Evolutionary conservation across 2,329 filamentous ascomycete species (phyloP), one percentile per base, ranked within the genome.

Genomic region (Nothophoma quercina): DNA sequence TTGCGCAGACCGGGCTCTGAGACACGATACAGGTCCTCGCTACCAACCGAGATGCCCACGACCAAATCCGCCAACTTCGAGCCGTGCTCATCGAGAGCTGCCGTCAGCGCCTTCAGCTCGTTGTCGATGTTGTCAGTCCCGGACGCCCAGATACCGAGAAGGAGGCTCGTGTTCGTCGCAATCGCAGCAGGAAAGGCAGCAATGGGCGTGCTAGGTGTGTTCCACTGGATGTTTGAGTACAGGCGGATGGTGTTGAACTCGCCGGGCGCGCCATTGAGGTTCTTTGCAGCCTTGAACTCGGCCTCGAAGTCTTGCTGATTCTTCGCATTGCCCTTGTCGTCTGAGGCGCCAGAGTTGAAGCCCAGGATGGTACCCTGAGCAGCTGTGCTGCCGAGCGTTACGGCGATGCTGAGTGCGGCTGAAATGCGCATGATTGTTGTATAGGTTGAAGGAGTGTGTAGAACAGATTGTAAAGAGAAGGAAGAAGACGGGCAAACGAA

Each of bases 171-270:
- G 41, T 70, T 67, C 1, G 70, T 73, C 6, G 64, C 62, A 38
- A 73, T 60, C 15, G 72, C 72, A 23, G 72, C 71, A 2, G 68
- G 61, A 54, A 75, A 69, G 6, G 72, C 72, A 34, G 82, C 79
- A 68, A 88, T 91, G 62, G 85, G 84, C 15, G 81, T 80, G 73
- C 81, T 85, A 56, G 82, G 74, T 4, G 88, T 87, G 59, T 84
- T 85, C 23, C 75, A 83, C 81, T 91, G 88, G 43, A 88, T 79
- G 81, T 85, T 90, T 64, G 88, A 90, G 77, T 88, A 91, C 22
- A 91, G 80, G 55, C 88, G 85, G 40, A 86, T 87, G 52, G 84
- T 86, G 65, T 78, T 88, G 79, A 89, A 91, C 43, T 84, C 84
- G 18, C 80, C 77, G 29, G 87, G 77, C 30, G 87, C 85, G 42